Evolutionary conservation across 169 alveolate genomes (phyloP).

Genomic region (Eimeria necatrix): DNA sequence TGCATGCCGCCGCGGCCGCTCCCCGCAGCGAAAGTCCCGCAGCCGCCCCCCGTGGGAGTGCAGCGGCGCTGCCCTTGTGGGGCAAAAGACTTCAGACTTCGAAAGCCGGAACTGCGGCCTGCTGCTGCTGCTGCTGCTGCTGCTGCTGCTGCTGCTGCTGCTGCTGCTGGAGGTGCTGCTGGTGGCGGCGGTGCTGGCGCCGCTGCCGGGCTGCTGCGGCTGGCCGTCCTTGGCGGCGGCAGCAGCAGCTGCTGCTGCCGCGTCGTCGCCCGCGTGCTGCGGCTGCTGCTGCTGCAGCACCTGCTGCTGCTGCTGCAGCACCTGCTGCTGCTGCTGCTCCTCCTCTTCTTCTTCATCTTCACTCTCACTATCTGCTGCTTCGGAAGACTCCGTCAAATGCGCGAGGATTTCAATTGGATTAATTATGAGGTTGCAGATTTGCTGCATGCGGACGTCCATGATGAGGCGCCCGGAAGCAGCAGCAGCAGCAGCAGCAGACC

Average conservation of each 20-base stretch:
- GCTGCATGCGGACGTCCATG: slow-evolving; percentile 80
- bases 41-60: background rate
- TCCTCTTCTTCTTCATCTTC: background rate
- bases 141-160: slow-evolving; percentile 19
- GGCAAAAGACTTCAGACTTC: slow-evolving; percentile 6
- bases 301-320: background rate
- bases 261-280: background rate
- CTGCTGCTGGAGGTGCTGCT: slow-evolving; percentile 16
- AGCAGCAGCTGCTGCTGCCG: background rate
- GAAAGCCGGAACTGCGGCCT: background rate
- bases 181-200: too few species aligned
- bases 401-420: slow-evolving; percentile 79
- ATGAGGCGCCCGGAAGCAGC: slow-evolving; percentile 25
- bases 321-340: slow-evolving; percentile 48
- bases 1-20: slow-evolving; percentile 7
- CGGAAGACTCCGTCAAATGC: slow-evolving; percentile 48
- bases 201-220: background rate
- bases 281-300: too few species aligned
- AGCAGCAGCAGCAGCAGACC: background rate
- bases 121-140: slow-evolving; percentile 24
- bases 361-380: background rate
- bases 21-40: slow-evolving; percentile 37
- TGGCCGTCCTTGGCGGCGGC: background rate
- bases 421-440: slow-evolving; percentile 79
- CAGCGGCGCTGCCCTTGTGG: background rate